Base-by-base conservation (phyloP, 1,284 basidiomycete species). In the Porogramme epimiltina region DNA sequence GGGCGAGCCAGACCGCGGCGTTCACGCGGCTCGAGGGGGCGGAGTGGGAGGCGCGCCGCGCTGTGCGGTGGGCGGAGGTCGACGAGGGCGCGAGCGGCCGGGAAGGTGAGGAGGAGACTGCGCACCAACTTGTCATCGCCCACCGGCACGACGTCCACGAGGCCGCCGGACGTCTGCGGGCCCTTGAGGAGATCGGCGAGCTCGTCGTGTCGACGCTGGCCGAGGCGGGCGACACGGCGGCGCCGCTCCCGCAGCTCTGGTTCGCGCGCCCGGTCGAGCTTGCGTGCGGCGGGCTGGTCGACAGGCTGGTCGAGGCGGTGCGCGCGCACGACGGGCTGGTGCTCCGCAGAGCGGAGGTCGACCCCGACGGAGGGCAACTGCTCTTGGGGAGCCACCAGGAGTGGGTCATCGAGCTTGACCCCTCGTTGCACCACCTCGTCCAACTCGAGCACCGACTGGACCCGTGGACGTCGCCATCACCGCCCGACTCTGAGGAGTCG, bases 241-340 rank as follows among this genome's bases (percentile, higher is more conserved):
- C 89, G 55, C 64, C 76, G 2, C 58, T 87, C 4, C 78, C 82
- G 46, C 85, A 91, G 58, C 66, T 93, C 19, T 93, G 91, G 91
- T 85, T 80, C 39, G 76, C 83, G 50, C 70, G 72, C 4, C 75
- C 81, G 4, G 70, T 93, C 36, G 70, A 80, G 0, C 59, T 71
- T 8, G 64, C 78, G n/a, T 92, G 90, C 58, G 87, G 82, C 16
- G 91, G 91, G 1, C 85, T 81, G 73, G 72, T 88, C 9, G 84
- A 87, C 50, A 58, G 80, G 33, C 66, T 90, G 45, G 65, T 83
- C 3, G 67, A 73, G 31, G 78, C 78, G 0, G 70, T 82, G 2
- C 79, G 81, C 47, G 66, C 69, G 34, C 74, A 74, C 40, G 59
- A 71, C 3, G 54, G 55, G 0, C 55, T 70, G 24, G 25, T 45